Evolutionary conservation across 352 stramenopile species (phyloP), one percentile per base, ranked within the genome.

Genomic region (Globisporangium solare): DNA sequence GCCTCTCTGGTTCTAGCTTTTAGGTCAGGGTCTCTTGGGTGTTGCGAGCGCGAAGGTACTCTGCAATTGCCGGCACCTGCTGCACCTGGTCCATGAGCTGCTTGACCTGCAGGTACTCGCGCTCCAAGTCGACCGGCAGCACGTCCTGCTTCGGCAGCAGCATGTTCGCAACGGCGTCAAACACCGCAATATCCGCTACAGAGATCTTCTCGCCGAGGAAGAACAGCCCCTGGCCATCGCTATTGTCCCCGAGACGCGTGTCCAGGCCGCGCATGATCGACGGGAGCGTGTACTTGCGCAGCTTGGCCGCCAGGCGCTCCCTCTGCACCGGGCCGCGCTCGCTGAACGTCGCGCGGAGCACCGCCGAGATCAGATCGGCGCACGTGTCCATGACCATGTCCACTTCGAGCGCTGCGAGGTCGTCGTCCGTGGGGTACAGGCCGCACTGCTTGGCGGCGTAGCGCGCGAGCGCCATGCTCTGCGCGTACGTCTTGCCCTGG

Each of bases 361-460:
- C 60, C 2, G 58, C 57, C 21, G 46, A 54, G 47, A 67, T 47
- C 40, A 75, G 56, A 45, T 77, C 69, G 0, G 48, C 55, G 22
- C 63, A 58, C 35, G 54, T 52, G 37, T 74, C 69, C 32, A 74
- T 52, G 50, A 65, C 49, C 69, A 74, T 75, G 47, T 74, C 69
- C 20, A 77, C 69, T 24, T 67, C 63, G 15, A 77, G 63, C 22
- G 67, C 63, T 14, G 49, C 56, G 27, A 69, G 47, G 24, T 67
- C 58, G 21, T 67, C 64, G 17, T 22, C 54, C 7, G 51, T 17
- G 5, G 73, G 73, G 53, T 79, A 82, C 12, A 82, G 32, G 10
- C 68, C 65, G 18, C 64, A 57, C 18, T 70, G 67, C 21, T 70
- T 77, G 22, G 72, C 70, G 24, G 71, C 67, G 55, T 73, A 83